Base-by-base conservation (phyloP, 2,329 filamentous ascomycete species). In the Cercospora citrullina region DNA sequence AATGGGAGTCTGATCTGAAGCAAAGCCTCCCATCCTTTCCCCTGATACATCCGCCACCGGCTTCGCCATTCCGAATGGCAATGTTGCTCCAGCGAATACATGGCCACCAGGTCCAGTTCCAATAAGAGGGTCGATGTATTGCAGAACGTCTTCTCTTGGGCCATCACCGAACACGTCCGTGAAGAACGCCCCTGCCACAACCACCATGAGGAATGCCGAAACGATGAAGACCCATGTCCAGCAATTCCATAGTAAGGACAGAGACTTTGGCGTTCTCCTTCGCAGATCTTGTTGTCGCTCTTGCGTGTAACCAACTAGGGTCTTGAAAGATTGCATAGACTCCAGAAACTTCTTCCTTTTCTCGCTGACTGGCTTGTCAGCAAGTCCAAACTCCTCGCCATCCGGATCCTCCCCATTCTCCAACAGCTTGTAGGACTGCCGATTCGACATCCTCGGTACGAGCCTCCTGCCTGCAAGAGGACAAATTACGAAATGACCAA, bases 51-150 rank as follows among this genome's bases (percentile, higher is more conserved):
- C 71, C 45, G 71, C 69, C 5, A 71, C 71, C 84, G 84, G 64
- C 77, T 82, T 82, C 3, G 79, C 80, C 78, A 83, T 80, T 23
- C 78, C 79, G 66, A 81, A 82, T 6, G 81, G 81, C 59, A 82
- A 64, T 21, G 79, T 81, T 4, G 81, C 80, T 8, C 80, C 80
- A 18, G 79, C 72, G 63, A 82, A 82, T 5, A 82, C 80, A 77
- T 82, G 80, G 1, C 81, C 68, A 26, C 72, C 70, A 57, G 67
- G 69, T 39, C 71, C 71, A 23, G 71, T 72, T n/a, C 71, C 71
- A 59, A 72, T 71, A 4, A 71, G 55, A 5, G 71, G 71, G 67
- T 72, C 68, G 7, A 72, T 72, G 57, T 68, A 70, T 21, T 67
- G 65, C 8, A 72, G 60, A 14, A 72, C 63, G 63, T 72, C 71